These are phyloP conservation scores for Claviceps citrina DNA, from an alignment of 2,329 filamentous ascomycete genomes.

Conservation along the genomic window DNA sequence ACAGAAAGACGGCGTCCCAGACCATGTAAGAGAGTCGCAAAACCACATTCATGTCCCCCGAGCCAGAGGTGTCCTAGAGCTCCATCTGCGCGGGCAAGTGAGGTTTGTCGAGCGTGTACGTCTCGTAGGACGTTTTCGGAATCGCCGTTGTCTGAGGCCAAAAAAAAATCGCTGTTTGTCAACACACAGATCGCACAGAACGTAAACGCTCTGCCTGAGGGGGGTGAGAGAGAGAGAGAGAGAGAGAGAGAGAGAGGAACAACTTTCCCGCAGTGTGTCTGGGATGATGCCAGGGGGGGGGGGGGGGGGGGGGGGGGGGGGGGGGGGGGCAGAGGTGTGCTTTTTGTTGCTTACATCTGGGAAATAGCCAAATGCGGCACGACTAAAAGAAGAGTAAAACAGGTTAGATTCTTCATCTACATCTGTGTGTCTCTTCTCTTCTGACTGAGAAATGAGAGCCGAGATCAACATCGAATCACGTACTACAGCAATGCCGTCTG, in stretches of 20 bases:
- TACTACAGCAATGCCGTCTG: conserved; percentile 26
- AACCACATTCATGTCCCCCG: conserved; percentile 21
- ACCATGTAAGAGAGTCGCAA: conserved; percentile 19
- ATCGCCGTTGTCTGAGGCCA: conserved; percentile 19
- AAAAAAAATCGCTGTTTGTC: neutral
- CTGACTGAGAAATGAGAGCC: neutral
- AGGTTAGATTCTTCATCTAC: too few relatives aligned
- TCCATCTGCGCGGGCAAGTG: conserved; percentile 17
- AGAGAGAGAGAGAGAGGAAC: too few relatives aligned
- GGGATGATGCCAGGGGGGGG: too few relatives aligned
- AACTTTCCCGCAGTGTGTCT: too few relatives aligned
- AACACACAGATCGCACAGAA: neutral
- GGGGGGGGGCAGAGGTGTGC: too few relatives aligned
- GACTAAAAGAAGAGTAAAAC: conserved; percentile 12
- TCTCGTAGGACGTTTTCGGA: conserved; percentile 20
- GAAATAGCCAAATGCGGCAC: conserved; percentile 22
- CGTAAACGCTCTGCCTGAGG: neutral
- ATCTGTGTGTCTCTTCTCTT: too few relatives aligned
- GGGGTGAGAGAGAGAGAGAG: too few relatives aligned
- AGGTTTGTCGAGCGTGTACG: conserved; percentile 15
- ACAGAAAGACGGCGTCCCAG: conserved; percentile 24
- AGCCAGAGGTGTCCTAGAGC: conserved; percentile 26
- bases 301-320: too few relatives aligned
- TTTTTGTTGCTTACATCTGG: conserved; percentile 18
- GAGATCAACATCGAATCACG: conserved; percentile 2